Percentiles rank a stretch among this genome's conserved stretches.
These are phyloP conservation scores for Goffeauzyma gilvescens DNA, from an alignment of 768 basidiomycete genomes.

Conservation along the genomic window DNA sequence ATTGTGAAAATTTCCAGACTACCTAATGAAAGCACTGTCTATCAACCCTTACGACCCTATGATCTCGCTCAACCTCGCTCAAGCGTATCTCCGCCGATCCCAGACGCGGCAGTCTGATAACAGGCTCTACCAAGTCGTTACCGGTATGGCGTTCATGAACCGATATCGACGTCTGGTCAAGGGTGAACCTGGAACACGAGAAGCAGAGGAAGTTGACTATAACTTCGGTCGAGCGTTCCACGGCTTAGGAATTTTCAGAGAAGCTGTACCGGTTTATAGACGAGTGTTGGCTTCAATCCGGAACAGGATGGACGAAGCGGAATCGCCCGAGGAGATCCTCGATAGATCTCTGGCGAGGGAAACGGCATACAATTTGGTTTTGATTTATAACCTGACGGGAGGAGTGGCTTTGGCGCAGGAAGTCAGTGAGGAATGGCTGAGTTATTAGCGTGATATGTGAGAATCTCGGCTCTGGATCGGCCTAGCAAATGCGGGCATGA, in stretches of 20 bases:
- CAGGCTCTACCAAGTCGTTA: conserved; percentile 49
- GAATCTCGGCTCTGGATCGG: no score
- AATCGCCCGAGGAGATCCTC: conserved; percentile 34
- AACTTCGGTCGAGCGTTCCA: conserved; percentile 88
- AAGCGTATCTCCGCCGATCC: conserved; percentile 70
- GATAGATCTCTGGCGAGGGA: conserved; percentile 46
- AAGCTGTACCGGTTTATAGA: conserved; percentile 72
- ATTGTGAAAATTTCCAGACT: conserved; percentile 40
- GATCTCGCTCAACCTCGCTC: conserved; percentile 61
- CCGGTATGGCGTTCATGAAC: conserved; percentile 59
- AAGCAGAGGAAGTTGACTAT: conserved; percentile 64
- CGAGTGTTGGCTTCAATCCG: conserved; percentile 49
- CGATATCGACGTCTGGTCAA: conserved; percentile 50
- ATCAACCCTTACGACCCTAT: conserved; percentile 65
- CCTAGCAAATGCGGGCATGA: no score
- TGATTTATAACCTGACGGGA: conserved; percentile 64
- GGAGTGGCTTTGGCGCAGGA: conserved; percentile 50
- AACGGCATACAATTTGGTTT: conserved; percentile 69
- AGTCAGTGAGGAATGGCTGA: conserved; percentile 64
- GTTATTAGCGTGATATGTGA: no score
- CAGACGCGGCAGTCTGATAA: conserved; percentile 92
- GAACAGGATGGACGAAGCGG: conserved; percentile 25
- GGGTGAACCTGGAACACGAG: conserved; percentile 15
- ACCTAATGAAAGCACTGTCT: conserved; percentile 73
- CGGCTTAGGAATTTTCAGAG: conserved; percentile 63